Base-by-base conservation (phyloP, 2,329 filamentous ascomycete genomes). In the Alternaria hordeiaustralica region DNA sequence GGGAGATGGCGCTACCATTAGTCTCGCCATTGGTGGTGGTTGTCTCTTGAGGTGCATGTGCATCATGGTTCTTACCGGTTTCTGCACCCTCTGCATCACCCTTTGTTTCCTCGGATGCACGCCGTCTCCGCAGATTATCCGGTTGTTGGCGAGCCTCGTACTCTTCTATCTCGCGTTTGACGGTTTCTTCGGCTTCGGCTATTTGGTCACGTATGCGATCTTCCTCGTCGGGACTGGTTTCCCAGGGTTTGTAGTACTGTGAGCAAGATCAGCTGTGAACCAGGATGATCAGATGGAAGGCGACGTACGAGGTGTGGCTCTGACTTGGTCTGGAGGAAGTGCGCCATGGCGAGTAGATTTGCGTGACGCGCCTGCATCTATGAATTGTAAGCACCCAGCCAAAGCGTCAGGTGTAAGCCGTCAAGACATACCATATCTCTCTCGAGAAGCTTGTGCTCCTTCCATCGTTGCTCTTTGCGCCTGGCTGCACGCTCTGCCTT, bases 211-310 rank as follows among this genome's bases (percentile, higher is more conserved):
- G 86, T 75, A 97, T 92, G 11, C 80, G 84, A 6, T 88, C 86
- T 78, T 94, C 88, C 77, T 97, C 91, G 47, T 87, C 85, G 6
- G 83, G 78, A 30, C 88, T 88, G 60, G 92, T 84, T 71, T 93
- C 89, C 90, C 92, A 96, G 1, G 95, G 95, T 49, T 90, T 89
- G 79, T 96, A 97, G 79, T 91, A 95, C 93, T 97, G 68, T 45
- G 30, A 55, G 12, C 12, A 41, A 20, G 43, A 43, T 80, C 55
- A 68, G 72, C 79, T 23, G 26, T 58, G 20, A 4, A 13, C 13
- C n/a, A 30, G 13, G 11, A 8, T 11, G 41, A 6, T 28, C 8
- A 26, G 20, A 23, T 58, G 18, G 46, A 30, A 43, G 12, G 53
- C 18, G 28, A 84, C 91, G 76, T 85, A 97, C 94, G 74, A 97